A percentile compares a stretch with the other conserved stretches of the same genome.
Conservation (phyloP, 2,329 filamentous ascomycete species). For the Epichloe sibirici region DNA sequence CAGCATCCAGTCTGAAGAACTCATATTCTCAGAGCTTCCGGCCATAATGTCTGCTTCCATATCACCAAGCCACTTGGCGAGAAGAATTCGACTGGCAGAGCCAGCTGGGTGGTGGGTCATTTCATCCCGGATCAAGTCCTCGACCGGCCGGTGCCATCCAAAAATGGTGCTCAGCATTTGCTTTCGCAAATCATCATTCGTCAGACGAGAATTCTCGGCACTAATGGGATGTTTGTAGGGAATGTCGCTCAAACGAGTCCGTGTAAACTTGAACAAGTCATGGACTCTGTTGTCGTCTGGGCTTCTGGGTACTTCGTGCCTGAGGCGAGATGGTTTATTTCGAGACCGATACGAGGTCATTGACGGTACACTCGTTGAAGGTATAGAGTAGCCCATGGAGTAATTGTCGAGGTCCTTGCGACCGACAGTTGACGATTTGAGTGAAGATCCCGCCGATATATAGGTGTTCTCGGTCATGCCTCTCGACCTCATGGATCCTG, state of each 20-base stretch:
- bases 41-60: slow-evolving; percentile 71
- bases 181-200: slow-evolving; percentile 66
- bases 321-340: slow-evolving; percentile 53
- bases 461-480: slow-evolving; percentile 52
- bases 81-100: slow-evolving; percentile 66
- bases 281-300: slow-evolving; percentile 58
- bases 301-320: slow-evolving; percentile 69
- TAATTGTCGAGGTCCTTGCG: slow-evolving; percentile 36
- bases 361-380: slow-evolving; percentile 27
- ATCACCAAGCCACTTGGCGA: slow-evolving; percentile 88
- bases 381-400: slow-evolving; percentile 33
- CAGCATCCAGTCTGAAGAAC: slow-evolving; percentile 93
- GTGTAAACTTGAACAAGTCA: slow-evolving; percentile 79
- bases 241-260: slow-evolving; percentile 68
- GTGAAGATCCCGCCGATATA: slow-evolving; percentile 50
- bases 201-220: slow-evolving; percentile 45
- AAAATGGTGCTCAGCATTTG: slow-evolving; percentile 95
- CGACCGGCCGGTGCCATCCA: slow-evolving; percentile 80
- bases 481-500: slow-evolving; percentile 39
- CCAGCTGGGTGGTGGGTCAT: slow-evolving; percentile 60
- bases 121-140: slow-evolving; percentile 75
- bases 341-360: slow-evolving; percentile 35
- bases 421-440: slow-evolving; percentile 22
- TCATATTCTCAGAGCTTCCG: slow-evolving; percentile 74
- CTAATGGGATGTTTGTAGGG: slow-evolving; percentile 61